Evolutionary conservation across 768 basidiomycete species (phyloP), one percentile per base, ranked within the genome.

Genomic region (Boletus rufocinnamomeus): DNA sequence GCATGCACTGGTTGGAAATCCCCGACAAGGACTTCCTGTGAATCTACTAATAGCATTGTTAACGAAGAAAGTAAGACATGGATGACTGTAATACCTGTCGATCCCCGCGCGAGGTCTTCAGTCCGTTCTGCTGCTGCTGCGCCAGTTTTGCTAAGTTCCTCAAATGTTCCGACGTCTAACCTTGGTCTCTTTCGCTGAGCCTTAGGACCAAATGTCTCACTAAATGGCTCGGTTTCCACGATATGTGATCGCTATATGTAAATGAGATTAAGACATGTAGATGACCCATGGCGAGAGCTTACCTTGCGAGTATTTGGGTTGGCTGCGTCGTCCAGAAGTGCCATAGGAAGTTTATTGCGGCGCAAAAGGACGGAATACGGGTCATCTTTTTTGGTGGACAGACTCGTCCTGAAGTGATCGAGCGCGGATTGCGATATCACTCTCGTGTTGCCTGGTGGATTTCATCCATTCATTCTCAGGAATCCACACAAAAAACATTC

Each of bases 311-410:
- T 64, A 69, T 87, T 85, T 2, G 89, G 87, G 66, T 94, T 95
- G 6, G 84, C 83, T 35, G 91, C 88, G 72, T 97, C 95, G 64
- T 96, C 93, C 37, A 99, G 79, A 43, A 99, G 79, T 10, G 91
- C 93, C 95, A 99, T 97, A 4, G 96, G 96, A 16, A 99, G 81
- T 75, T 98, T 98, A 76, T 98, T 98, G 58, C 95, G 82, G 58
- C 89, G 88, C 50, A 99, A 74, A 35, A 99, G 82, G 13, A 99
- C 96, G 10, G 94, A 95, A 71, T 98, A 99, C 1, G 97, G 97
- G 68, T 98, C 95, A 75, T 92, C 83, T 66, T 93, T 93, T 73
- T 87, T 93, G 14, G 82, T 79, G 25, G 84, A 80, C 46, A 99
- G 82, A 67, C 91, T 93, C 16, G 91, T 93, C 52, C 96, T 81